A percentile compares a stretch with the other conserved stretches of the same genome.
Evolutionary conservation across 768 basidiomycete genomes (phyloP).

Genomic region (Mycena kentingensis): DNA sequence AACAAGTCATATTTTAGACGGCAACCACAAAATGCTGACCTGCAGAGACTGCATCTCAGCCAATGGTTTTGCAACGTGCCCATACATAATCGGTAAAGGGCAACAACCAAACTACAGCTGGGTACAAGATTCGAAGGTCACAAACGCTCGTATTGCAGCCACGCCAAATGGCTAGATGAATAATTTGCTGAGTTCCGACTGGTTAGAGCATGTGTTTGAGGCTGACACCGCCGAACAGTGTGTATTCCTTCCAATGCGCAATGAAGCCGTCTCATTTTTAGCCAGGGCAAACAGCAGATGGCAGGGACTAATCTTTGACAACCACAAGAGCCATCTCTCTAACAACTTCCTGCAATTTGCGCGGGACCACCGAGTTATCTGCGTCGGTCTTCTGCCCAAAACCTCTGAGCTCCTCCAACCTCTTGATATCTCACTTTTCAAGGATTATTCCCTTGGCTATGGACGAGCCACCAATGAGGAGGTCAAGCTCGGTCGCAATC

Average conservation of each 20-base stretch:
- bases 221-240: slow-evolving; percentile 10
- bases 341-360: background rate
- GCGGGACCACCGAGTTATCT: background rate
- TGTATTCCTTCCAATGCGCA: too few relatives aligned
- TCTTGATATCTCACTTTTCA: slow-evolving; percentile 7
- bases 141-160: slow-evolving; percentile 5
- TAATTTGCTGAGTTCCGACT: slow-evolving; percentile 15
- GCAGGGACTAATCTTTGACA: slow-evolving; percentile 6
- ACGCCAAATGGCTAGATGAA: slow-evolving; percentile 29
- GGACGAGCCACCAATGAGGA: slow-evolving; percentile 1
- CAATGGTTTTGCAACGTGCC: background rate
- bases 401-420: slow-evolving; percentile 5
- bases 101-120: slow-evolving; percentile 5
- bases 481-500: background rate
- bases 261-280: background rate
- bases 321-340: slow-evolving; percentile 9
- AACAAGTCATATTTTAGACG: slow-evolving; percentile 1
- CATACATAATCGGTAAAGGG: slow-evolving; percentile 12
- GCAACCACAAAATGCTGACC: slow-evolving; percentile 12
- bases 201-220: slow-evolving; percentile 22
- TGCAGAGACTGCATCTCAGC: slow-evolving; percentile 9
- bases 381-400: slow-evolving; percentile 12
- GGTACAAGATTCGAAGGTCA: slow-evolving; percentile 9
- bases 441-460: slow-evolving; percentile 5
- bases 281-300: background rate